Evolutionary conservation across 1,139 yeast species (phyloP), one percentile per base, ranked within the genome.

Genomic region (Arxiozyma telluris): DNA sequence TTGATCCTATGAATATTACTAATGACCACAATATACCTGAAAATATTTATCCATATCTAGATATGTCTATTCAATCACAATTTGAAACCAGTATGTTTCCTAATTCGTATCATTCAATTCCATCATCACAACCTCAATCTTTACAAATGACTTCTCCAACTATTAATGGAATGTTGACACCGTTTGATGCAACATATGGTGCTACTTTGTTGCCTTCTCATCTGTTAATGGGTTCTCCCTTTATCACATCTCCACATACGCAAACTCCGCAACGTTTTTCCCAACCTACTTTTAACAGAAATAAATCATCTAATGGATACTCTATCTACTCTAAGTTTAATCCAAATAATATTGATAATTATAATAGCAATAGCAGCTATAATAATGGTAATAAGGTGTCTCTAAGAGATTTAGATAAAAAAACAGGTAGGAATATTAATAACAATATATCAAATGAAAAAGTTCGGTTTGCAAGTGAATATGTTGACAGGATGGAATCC

Each of bases 191-290:
- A 55, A 68, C 75, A 6, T 80, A 79, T 62, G 80, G 83, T 11
- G 77, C 84, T n/a, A 80, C 86, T 20, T 75, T 85, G 76, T 71
- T 86, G 44, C 93, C 93, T 1, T 77, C 87, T 27, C 88, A 84
- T 63, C 70, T 86, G 53, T 71, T 86, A 52, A 72, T 83, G 59
- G 81, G 82, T 22, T 82, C 91, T 0, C 93, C 93, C 0, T 84
- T 80, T 63, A 76, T 80, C 50, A 80, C 78, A n/a, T 67, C 75
- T 0, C 74, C 74, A 30, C 68, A 70, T 30, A 17, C 49, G 21
- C 44, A 34, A n/a, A 46, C 53, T 21, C 55, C 50, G 21, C 55
- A 53, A 22, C 51, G 45, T 20, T 38, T 20, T 15, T 17, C 41
- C 22, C 50, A 49, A 42, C 21, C 47, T 17, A 50, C 50, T 18